Percentiles rank a stretch among this genome's conserved stretches.
These are phyloP conservation scores for Fusarium pseudonygamai DNA, from an alignment of 2,329 filamentous ascomycete species.

Conservation along the genomic window DNA sequence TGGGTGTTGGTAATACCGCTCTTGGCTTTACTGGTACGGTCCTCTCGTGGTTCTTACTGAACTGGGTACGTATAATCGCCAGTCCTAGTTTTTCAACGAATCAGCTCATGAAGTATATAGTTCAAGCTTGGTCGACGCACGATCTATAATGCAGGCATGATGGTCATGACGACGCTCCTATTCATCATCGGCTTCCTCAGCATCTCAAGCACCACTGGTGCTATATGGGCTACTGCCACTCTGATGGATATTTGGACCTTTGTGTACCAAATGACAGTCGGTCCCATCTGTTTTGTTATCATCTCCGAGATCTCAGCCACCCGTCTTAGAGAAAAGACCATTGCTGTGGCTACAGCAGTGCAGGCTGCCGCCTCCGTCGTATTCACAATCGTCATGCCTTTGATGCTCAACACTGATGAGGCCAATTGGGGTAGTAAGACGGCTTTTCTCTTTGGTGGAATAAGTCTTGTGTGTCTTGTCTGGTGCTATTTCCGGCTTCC, in stretches of 20 bases:
- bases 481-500: conserved; percentile 50
- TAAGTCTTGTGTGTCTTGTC: conserved; percentile 33
- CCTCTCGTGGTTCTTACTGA: conserved; percentile 51
- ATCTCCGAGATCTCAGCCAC: conserved; percentile 54
- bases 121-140: conserved; percentile 51
- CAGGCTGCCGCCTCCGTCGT: conserved; percentile 42
- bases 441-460: conserved; percentile 45
- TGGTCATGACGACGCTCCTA: conserved; percentile 53
- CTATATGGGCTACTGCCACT: conserved; percentile 49
- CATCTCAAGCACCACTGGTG: conserved; percentile 33
- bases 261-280: conserved; percentile 53
- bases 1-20: conserved; percentile 51
- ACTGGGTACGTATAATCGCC: not conserved
- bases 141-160: conserved; percentile 52
- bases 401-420: conserved; percentile 47
- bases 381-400: conserved; percentile 45
- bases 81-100: not conserved
- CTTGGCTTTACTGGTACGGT: conserved; percentile 55
- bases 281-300: conserved; percentile 54
- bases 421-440: conserved; percentile 48
- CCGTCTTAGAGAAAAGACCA: conserved; percentile 53
- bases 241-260: conserved; percentile 56
- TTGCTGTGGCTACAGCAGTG: conserved; percentile 50
- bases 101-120: not conserved
- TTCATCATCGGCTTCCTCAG: conserved; percentile 49